A percentile compares a stretch with the other conserved stretches of the same genome.
Evolutionary conservation across 2,329 filamentous ascomycete species (phyloP).

Genomic region (Bretziella fagacearum): DNA sequence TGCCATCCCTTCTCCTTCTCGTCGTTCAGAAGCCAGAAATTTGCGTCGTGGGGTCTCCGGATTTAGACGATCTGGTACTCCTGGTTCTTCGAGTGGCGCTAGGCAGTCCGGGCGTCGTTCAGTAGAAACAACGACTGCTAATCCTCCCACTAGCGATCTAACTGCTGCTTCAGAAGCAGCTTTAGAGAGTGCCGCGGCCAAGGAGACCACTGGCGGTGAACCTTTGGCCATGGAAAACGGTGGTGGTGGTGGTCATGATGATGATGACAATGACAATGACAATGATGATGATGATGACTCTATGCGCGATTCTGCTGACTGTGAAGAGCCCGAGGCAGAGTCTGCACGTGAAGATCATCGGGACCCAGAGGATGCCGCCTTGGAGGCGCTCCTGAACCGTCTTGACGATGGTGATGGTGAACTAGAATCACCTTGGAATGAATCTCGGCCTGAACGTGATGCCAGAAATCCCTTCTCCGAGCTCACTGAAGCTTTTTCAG

Average conservation of each 20-base stretch:
- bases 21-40: neutral
- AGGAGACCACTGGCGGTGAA: too few relatives aligned
- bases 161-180: neutral
- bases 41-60: neutral
- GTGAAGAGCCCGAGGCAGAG: neutral
- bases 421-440: neutral
- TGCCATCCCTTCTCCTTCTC: neutral
- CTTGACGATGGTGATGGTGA: neutral
- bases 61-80: neutral
- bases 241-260: too few relatives aligned
- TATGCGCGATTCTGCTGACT: neutral
- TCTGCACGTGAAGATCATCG: neutral
- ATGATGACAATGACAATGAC: too few relatives aligned
- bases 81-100: conserved; percentile 3
- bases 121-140: conserved; percentile 27
- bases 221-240: too few relatives aligned
- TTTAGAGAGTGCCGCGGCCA: too few relatives aligned
- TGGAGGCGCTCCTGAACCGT: neutral
- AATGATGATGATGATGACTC: neutral
- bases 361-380: too few relatives aligned
- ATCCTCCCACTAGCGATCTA: neutral
- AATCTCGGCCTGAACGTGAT: conserved; percentile 16
- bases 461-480: neutral
- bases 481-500: neutral
- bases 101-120: conserved; percentile 47